A percentile compares a stretch with the other conserved stretches of the same genome.
Evolutionary conservation across 306 rosid species (phyloP).

Genomic region (Quercus engelmannii): DNA sequence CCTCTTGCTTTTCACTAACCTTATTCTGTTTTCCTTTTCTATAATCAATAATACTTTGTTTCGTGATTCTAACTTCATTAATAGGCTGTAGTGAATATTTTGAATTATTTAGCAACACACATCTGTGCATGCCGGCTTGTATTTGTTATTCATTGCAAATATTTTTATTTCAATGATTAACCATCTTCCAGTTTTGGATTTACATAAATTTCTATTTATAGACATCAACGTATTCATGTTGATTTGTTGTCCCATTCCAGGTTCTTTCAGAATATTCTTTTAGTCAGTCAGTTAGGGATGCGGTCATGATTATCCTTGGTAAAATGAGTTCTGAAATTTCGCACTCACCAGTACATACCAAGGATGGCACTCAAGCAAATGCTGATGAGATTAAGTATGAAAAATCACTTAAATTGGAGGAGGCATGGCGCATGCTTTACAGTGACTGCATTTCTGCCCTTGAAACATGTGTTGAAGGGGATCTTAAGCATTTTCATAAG

Average conservation of each 20-base stretch:
- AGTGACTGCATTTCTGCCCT: conserved; percentile 86
- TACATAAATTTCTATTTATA: neutral
- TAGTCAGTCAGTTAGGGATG: conserved; percentile 53
- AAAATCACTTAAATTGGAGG: conserved; percentile 51
- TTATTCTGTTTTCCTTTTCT: conserved; percentile 4
- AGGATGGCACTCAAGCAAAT: conserved; percentile 36
- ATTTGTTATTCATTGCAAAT: neutral
- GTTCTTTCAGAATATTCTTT: conserved; percentile 71
- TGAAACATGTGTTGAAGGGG: conserved; percentile 95
- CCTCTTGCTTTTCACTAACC: conserved; percentile 17
- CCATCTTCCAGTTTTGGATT: neutral
- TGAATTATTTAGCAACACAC: neutral
- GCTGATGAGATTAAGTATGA: conserved; percentile 52
- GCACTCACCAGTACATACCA: conserved; percentile 22
- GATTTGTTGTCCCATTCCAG: conserved; percentile 48
- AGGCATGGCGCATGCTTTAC: conserved; percentile 76
- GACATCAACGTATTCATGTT: conserved; percentile 1
- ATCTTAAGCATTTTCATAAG: conserved; percentile 96
- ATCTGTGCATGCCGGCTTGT: neutral
- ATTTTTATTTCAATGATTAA: conserved; percentile 4
- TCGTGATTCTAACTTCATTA: conserved; percentile 16
- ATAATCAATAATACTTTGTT: conserved; percentile 8
- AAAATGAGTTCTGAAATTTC: conserved; percentile 34
- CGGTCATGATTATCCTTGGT: conserved; percentile 47
- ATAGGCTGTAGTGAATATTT: neutral